A percentile compares a stretch with the other conserved stretches of the same genome.
Conservation (phyloP, 208 protist genomes). For the Lotmaria passim region DNA sequence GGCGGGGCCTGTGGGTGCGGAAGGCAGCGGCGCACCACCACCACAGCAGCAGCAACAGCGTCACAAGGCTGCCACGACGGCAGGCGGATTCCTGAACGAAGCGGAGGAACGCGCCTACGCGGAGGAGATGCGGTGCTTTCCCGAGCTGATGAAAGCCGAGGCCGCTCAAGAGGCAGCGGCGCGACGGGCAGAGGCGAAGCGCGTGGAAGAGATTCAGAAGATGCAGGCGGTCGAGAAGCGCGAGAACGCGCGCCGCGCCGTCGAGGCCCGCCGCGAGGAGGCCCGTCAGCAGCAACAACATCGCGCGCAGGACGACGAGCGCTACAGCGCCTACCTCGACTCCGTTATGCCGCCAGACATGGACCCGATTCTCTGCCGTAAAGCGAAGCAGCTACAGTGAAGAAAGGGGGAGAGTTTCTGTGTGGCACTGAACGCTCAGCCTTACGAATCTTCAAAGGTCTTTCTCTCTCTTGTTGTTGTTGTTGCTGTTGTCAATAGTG, state of each 20-base stretch:
- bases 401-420: neutral
- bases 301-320: slow-evolving; percentile 56
- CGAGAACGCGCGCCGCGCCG: slow-evolving; percentile 45
- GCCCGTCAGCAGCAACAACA: slow-evolving; percentile 35
- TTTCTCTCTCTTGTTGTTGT: no score
- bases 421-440: no score
- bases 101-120: slow-evolving; percentile 71
- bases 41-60: neutral
- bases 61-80: slow-evolving; percentile 45
- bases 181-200: slow-evolving; percentile 45
- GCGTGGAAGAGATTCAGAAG: slow-evolving; percentile 52
- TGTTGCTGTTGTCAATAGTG: no score
- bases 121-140: slow-evolving; percentile 64
- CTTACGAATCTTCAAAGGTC: no score
- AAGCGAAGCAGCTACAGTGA: slow-evolving; percentile 55
- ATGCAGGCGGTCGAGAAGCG: slow-evolving; percentile 77
- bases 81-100: slow-evolving; percentile 59
- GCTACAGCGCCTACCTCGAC: slow-evolving; percentile 64
- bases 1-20: slow-evolving; percentile 9
- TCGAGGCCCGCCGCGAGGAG: slow-evolving; percentile 51
- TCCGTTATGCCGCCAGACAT: slow-evolving; percentile 70
- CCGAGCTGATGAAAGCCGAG: slow-evolving; percentile 52
- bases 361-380: slow-evolving; percentile 50
- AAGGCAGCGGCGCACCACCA: neutral
- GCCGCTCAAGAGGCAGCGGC: slow-evolving; percentile 39